Evolutionary conservation across 2,329 filamentous ascomycete genomes (phyloP), one percentile per base, ranked within the genome.

Genomic region (Colletotrichum plurivorum): DNA sequence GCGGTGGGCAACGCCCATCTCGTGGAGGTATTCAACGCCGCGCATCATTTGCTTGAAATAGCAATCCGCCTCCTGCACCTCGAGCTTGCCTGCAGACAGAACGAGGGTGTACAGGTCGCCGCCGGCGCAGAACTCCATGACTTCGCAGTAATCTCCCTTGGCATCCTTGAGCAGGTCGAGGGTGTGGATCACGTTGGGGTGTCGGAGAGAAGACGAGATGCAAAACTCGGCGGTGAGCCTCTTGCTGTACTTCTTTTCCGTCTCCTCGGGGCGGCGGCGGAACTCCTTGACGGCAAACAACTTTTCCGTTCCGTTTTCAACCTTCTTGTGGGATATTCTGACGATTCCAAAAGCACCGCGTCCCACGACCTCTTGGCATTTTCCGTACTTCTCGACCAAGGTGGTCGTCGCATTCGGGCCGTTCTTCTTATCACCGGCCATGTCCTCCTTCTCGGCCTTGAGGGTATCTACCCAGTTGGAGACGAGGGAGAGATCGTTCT

Each of bases 31-130:
- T 81, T 98, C 95, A 60, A 99, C 96, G 71, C 96, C 96, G 66
- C 96, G 93, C 95, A 99, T 98, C 81, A 98, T 91, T 81, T 99
- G 96, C 83, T 98, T 97, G 87, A 99, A 99, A 80, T 96, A 97
- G 82, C 96, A 99, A 79, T 99, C 96, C 69, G 96, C 95, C 81
- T 99, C 96, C 70, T 90, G 86, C 36, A 97, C 94, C 79, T 96
- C 95, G 20, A 99, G 90, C 81, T 97, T 97, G 68, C 94, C 94
- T 45, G 94, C 94, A 7, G 96, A 91, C 36, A 98, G 89, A 20
- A 99, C 93, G 5, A 99, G 87, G 0, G 94, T 98, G 81, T 98
- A 98, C 25, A 99, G 86, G 78, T 99, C 96, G 68, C 96, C 96
- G 70, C 96, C 96, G 45, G 95, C 95, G 79, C 96, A 99, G 78